Conservation (phyloP, 495 filamentous ascomycete species). For the Penicillium herquei region DNA sequence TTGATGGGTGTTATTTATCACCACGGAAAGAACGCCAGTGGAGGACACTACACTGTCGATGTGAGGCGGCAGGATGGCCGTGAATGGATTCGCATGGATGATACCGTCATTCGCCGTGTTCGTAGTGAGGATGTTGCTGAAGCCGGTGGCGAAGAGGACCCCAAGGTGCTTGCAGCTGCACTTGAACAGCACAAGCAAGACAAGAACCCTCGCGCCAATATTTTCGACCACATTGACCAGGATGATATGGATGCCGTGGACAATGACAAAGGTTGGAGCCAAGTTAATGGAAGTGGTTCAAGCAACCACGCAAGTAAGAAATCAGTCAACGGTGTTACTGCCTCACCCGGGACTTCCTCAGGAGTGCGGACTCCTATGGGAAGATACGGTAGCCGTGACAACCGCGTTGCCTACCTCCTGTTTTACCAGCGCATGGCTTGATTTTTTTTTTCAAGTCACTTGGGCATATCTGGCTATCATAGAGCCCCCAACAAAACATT, state of each 20-base stretch:
- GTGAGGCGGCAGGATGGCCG: constrained; percentile 88
- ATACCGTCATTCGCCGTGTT: constrained; percentile 84
- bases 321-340: constrained; percentile 64
- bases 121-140: constrained; percentile 89
- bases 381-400: constrained; percentile 78
- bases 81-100: constrained; percentile 95
- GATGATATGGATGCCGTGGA: constrained; percentile 58
- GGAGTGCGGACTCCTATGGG: constrained; percentile 59
- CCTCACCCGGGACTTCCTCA: constrained; percentile 46
- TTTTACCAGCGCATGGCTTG: constrained; percentile 80
- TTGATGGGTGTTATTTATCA: constrained; percentile 95
- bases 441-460: constrained; percentile 6
- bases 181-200: constrained; percentile 64
- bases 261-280: constrained; percentile 76
- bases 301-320: constrained; percentile 53
- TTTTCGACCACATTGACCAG: constrained; percentile 68
- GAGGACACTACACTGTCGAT: constrained; percentile 96
- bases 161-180: constrained; percentile 62
- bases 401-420: constrained; percentile 93
- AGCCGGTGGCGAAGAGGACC: constrained; percentile 76
- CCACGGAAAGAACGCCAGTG: constrained; percentile 91
- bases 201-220: constrained; percentile 56
- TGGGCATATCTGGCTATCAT: neutral
- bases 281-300: constrained; percentile 64
- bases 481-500: neutral